A percentile compares a stretch with the other conserved stretches of the same genome.
phyloP scores from a whole-genome alignment of 345 rosid species.

The Eucalyptus urophylla region DNA sequence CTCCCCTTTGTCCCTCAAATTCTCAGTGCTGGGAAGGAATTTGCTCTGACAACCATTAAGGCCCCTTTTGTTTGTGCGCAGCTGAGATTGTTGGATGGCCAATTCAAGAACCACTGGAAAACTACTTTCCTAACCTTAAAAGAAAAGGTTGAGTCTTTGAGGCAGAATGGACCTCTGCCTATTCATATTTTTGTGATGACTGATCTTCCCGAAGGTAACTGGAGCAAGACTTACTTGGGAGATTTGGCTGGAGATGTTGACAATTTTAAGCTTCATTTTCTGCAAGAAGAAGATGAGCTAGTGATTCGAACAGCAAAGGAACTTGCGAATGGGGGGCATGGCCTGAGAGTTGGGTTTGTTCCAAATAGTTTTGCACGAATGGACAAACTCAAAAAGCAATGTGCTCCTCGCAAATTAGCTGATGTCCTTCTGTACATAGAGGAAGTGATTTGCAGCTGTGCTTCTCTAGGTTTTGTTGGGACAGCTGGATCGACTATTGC shows the following conservation, averaged over 20 bases:
- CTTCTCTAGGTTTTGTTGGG: slow-evolving; percentile 89
- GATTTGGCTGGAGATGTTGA: slow-evolving; percentile 43
- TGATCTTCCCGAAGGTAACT: slow-evolving; percentile 76
- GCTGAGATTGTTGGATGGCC: slow-evolving; percentile 88
- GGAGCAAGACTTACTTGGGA: slow-evolving; percentile 77
- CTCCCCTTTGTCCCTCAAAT: slow-evolving; percentile 79
- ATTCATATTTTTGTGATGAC: slow-evolving; percentile 77
- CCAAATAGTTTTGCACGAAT: slow-evolving; percentile 8
- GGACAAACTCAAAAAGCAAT: slow-evolving; percentile 18
- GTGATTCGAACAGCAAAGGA: slow-evolving; percentile 31
- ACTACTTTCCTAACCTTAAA: slow-evolving; percentile 46
- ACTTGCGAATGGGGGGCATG: slow-evolving; percentile 32
- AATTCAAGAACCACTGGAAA: slow-evolving; percentile 89
- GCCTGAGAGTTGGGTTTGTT: slow-evolving; percentile 30
- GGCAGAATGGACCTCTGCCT: slow-evolving; percentile 13
- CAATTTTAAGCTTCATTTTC: slow-evolving; percentile 41
- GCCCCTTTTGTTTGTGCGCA: slow-evolving; percentile 80
- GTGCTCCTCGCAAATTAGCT: slow-evolving; percentile 21
- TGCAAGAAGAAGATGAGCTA: slow-evolving; percentile 43
- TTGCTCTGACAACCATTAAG: slow-evolving; percentile 38
- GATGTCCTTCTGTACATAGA: slow-evolving; percentile 66
- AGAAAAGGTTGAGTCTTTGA: slow-evolving; percentile 55
- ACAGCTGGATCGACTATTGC: slow-evolving; percentile 93
- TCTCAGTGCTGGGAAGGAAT: slow-evolving; percentile 44
- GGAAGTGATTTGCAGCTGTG: slow-evolving; percentile 86